Percentiles rank a stretch among this genome's conserved stretches.
Conservation (phyloP, 2,329 filamentous ascomycete species). For the Whalleya microplaca region DNA sequence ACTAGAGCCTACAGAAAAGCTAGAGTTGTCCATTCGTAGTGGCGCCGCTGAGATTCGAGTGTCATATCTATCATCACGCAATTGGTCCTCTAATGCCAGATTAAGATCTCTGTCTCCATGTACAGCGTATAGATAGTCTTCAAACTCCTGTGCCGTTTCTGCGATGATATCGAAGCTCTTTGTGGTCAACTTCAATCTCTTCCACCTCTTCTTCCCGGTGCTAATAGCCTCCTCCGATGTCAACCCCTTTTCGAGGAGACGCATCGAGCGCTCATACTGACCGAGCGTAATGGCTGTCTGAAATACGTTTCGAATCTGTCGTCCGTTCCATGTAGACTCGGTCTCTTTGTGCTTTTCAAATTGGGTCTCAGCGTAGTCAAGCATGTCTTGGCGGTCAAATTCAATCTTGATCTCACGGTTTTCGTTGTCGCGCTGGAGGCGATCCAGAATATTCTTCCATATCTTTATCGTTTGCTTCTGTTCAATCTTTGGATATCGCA, state of each 20-base stretch:
- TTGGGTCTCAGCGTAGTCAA: slow-evolving; percentile 20
- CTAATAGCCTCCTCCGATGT: not conserved
- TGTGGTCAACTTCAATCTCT: not conserved
- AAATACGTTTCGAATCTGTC: slow-evolving; percentile 30
- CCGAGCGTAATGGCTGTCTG: slow-evolving; percentile 27
- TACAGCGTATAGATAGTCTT: slow-evolving; percentile 4
- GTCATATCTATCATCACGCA: too few species aligned
- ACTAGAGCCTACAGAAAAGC: too few species aligned
- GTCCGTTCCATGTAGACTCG: slow-evolving; percentile 24
- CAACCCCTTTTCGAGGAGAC: slow-evolving; percentile 5
- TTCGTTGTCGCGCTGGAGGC: slow-evolving; percentile 17
- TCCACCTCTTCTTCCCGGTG: not conserved
- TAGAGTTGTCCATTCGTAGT: too few species aligned
- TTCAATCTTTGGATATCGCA: slow-evolving; percentile 36
- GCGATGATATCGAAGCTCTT: slow-evolving; percentile 7
- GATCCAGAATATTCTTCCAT: slow-evolving; percentile 23
- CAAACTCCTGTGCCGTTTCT: slow-evolving; percentile 6
- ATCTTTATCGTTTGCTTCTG: slow-evolving; percentile 15
- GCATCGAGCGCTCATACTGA: slow-evolving; percentile 4
- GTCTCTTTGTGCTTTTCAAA: slow-evolving; percentile 8
- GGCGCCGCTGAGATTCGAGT: too few species aligned
- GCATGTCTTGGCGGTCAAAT: slow-evolving; percentile 17
- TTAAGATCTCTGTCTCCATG: not conserved
- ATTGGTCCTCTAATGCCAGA: not conserved
- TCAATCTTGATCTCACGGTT: slow-evolving; percentile 13